phyloP scores from a whole-genome alignment of 345 rosid genomes.

The Mallotus nudiflorus region DNA sequence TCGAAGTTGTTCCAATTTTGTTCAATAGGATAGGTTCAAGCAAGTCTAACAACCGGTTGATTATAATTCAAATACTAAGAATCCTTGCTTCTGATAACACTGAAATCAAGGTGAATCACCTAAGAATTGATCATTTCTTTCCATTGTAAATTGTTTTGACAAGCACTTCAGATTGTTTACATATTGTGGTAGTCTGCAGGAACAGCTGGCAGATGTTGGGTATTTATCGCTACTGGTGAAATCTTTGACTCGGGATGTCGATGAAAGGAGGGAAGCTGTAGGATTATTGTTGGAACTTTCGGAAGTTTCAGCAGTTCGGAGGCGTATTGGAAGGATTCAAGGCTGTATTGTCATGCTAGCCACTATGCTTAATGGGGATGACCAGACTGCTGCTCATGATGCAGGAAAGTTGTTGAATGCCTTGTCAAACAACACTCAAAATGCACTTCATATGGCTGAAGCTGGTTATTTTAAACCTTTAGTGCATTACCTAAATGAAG shows the following conservation, averaged over 20 bases:
- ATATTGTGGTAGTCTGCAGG: constrained; percentile 42
- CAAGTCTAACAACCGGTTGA: constrained; percentile 41
- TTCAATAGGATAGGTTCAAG: constrained; percentile 42
- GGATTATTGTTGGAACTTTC: constrained; percentile 60
- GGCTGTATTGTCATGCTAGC: constrained; percentile 74
- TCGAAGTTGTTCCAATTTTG: constrained; percentile 42
- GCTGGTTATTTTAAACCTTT: constrained; percentile 75
- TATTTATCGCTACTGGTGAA: constrained; percentile 52
- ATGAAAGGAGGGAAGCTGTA: constrained; percentile 62
- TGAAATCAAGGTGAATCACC: constrained; percentile 46
- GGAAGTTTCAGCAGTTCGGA: constrained; percentile 45
- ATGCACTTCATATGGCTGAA: constrained; percentile 79
- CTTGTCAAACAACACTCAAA: constrained; percentile 62
- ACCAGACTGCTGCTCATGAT: constrained; percentile 47
- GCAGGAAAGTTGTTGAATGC: constrained; percentile 55
- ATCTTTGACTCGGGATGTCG: constrained; percentile 54
- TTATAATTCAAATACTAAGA: constrained; percentile 44
- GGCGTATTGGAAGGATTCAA: constrained; percentile 59
- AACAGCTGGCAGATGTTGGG: constrained; percentile 54
- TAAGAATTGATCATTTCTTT: background rate
- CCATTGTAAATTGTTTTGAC: background rate
- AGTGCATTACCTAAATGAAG: constrained; percentile 56
- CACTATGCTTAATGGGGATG: constrained; percentile 52
- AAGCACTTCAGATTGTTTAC: constrained; percentile 17
- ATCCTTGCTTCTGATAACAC: constrained; percentile 38